A percentile compares a stretch with the other conserved stretches of the same genome.
Conservation (phyloP, 192 early-diverging fungal genomes). For the Linnemannia exigua region DNA sequence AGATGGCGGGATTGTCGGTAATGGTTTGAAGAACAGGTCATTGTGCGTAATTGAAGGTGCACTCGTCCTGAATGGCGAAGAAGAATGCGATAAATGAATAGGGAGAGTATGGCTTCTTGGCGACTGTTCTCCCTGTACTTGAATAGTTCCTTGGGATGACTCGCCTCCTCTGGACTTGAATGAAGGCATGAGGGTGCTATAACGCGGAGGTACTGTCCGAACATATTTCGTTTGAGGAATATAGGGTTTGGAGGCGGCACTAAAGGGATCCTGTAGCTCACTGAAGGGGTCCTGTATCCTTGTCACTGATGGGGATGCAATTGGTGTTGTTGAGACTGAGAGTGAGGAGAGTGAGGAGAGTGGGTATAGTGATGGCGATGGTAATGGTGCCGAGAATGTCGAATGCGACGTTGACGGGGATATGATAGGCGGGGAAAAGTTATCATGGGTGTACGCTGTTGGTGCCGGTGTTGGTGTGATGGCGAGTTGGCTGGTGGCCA, state of each 20-base stretch:
- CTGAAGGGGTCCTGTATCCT: neutral
- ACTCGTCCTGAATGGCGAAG: neutral
- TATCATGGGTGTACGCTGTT: neutral
- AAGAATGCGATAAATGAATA: neutral
- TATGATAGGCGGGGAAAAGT: neutral
- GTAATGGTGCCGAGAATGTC: neutral
- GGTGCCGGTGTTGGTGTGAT: neutral
- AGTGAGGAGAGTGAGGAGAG: neutral
- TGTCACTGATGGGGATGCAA: neutral
- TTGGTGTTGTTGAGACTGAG: neutral
- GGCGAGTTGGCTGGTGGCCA: neutral
- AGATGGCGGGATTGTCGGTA: neutral
- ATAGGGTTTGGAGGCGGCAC: neutral
- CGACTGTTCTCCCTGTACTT: too few relatives aligned
- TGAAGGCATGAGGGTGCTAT: neutral
- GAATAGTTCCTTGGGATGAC: neutral
- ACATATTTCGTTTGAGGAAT: conserved; percentile 16
- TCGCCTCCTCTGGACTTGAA: neutral
- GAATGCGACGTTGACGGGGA: neutral
- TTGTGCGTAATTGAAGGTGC: neutral
- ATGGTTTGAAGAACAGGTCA: neutral
- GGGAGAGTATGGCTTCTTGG: neutral
- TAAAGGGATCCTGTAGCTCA: neutral
- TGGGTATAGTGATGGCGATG: neutral
- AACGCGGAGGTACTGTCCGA: neutral